These are phyloP conservation scores for Aspergillus sp. DNA, from an alignment of 2,329 filamentous ascomycete species.

Conservation along the genomic window DNA sequence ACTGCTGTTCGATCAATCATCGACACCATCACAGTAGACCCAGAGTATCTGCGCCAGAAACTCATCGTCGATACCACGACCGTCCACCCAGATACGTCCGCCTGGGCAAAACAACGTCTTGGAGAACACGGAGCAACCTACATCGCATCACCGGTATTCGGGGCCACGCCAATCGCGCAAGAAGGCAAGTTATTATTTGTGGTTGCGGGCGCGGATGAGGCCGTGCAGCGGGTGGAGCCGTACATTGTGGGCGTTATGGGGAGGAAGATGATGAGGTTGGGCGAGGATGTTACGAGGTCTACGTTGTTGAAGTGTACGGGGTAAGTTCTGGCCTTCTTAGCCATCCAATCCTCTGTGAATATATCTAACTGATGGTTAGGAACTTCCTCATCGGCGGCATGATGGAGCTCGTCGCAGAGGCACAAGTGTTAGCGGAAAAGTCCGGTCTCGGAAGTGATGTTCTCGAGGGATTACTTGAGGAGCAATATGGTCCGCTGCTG, in stretches of 20 bases:
- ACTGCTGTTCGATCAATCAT: neutral
- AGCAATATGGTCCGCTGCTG: slow-evolving; percentile 33
- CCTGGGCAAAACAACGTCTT: neutral
- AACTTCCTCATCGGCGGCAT: slow-evolving; percentile 24
- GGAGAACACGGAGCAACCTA: neutral
- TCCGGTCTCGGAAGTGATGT: slow-evolving; percentile 26
- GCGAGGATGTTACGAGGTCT: slow-evolving; percentile 2
- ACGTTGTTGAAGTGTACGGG: slow-evolving; percentile 7
- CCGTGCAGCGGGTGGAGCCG: neutral
- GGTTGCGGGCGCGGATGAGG: neutral
- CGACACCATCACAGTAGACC: neutral
- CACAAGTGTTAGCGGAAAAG: slow-evolving; percentile 36
- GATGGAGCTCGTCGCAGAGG: slow-evolving; percentile 33
- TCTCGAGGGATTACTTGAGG: slow-evolving; percentile 30
- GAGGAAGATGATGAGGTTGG: neutral
- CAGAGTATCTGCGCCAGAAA: neutral
- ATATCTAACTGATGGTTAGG: neutral
- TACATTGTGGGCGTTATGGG: slow-evolving; percentile 9
- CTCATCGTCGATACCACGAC: neutral
- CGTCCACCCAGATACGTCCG: neutral
- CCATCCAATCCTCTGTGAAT: neutral
- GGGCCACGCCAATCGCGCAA: neutral
- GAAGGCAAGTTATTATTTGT: neutral
- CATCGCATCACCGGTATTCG: neutral
- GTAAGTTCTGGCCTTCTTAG: neutral